Base-by-base conservation (phyloP, 2,329 filamentous ascomycete genomes). In the Calonectria multiphialidica region DNA sequence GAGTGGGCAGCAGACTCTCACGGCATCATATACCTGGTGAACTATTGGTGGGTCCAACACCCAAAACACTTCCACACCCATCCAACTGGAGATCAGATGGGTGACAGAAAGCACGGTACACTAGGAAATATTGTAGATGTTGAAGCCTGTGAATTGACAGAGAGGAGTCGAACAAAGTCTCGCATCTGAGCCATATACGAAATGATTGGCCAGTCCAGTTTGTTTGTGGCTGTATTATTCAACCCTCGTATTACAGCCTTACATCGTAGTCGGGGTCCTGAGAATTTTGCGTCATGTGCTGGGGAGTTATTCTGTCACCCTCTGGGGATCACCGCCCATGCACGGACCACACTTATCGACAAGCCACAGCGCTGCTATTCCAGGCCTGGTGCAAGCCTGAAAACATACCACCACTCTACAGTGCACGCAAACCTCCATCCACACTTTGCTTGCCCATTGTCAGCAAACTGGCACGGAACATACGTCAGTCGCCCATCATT, bases 401-500 rank as follows among this genome's bases (percentile, higher is more conserved):
- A 23, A 30, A 44, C 42, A 44, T 18, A 44, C 18, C 18, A 44
- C 57, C 57, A 42, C 13, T 5, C 23, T 61, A 61, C 57, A 61
- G 57, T 61, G 57, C 57, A 61, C 37, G 37, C 57, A 61, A 44
- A 44, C 23, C 37, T 44, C 21, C 57, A 61, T 61, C 57, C 57
- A 61, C 57, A 61, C 57, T 61, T 61, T 61, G 57, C 57, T 23
- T 61, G 57, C 21, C 23, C 33, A 61, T 30, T 42, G 35, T 44
- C 57, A 44, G 37, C 57, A 42, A 21, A 61, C 25, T 61, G 37
- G 57, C 57, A 28, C 57, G 37, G 33, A 28, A 25, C 21, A 28
- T 28, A 61, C 57, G 57, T 61, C 57, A 61, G 57, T 42, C 37
- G 57, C 21, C 35, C 57, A 42, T 61, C 57, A 61, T 61, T n/a